Evolutionary conservation across 805 yeast species (phyloP).

Genomic region (Candida silvatica): DNA sequence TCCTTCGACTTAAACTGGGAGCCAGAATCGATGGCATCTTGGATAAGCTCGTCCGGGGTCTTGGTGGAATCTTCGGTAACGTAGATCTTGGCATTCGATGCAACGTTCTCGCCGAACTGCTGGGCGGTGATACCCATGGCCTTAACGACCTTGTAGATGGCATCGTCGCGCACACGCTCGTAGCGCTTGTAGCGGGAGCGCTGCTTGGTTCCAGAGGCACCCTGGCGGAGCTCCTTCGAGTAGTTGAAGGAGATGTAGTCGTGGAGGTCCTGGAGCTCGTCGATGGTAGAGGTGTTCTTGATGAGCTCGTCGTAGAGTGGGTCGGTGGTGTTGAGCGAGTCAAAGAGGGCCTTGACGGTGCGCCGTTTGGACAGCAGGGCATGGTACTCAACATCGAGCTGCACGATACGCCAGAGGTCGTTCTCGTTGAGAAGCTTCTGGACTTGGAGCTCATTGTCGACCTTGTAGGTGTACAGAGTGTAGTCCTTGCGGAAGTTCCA

Average conservation of each 20-base stretch:
- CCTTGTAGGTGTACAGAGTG: constrained; percentile 44
- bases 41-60: constrained; percentile 52
- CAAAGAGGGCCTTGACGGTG: constrained; percentile 44
- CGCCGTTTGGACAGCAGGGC: constrained; percentile 69
- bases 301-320: constrained; percentile 48
- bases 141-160: constrained; percentile 54
- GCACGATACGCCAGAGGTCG: constrained; percentile 88
- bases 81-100: constrained; percentile 57
- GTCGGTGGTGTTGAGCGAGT: constrained; percentile 49
- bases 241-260: constrained; percentile 75
- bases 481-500: constrained; percentile 95
- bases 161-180: constrained; percentile 60
- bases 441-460: constrained; percentile 33
- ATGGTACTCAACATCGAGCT: constrained; percentile 82
- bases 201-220: too few relatives aligned
- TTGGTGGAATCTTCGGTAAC: constrained; percentile 59
- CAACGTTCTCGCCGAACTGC: constrained; percentile 76
- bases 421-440: constrained; percentile 60
- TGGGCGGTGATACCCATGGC: constrained; percentile 73
- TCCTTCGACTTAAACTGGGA: constrained; percentile 47
- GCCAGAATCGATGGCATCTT: constrained; percentile 23
- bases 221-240: constrained; percentile 41
- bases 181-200: constrained; percentile 55
- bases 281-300: constrained; percentile 47
- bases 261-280: constrained; percentile 79